These are phyloP conservation scores for Discostella stelligeroides DNA, from an alignment of 108 stramenopile genomes.

Conservation along the genomic window DNA sequence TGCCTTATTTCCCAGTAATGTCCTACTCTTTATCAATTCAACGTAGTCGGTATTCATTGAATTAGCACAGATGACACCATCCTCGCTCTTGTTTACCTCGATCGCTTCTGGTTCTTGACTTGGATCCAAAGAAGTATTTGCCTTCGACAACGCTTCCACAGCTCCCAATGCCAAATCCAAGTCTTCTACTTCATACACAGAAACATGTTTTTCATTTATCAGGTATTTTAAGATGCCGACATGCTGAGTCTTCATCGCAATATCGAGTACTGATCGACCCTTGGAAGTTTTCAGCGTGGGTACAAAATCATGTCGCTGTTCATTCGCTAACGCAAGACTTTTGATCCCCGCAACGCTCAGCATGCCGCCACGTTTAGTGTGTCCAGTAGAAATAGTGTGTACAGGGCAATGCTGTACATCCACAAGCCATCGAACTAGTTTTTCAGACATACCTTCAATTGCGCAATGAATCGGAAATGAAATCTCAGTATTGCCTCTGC, in stretches of 20 bases:
- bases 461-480: slow-evolving; percentile 85
- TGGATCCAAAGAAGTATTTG: not conserved
- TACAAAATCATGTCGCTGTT: slow-evolving; percentile 50
- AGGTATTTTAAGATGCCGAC: slow-evolving; percentile 75
- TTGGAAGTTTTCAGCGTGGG: slow-evolving; percentile 65
- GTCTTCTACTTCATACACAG: slow-evolving; percentile 72
- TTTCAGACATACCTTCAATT: slow-evolving; percentile 71
- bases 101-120: not conserved
- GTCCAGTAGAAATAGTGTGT: slow-evolving; percentile 52
- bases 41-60: not conserved
- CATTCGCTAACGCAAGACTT: slow-evolving; percentile 1
- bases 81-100: not conserved
- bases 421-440: slow-evolving; percentile 79
- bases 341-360: slow-evolving; percentile 8
- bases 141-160: slow-evolving; percentile 58
- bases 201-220: slow-evolving; percentile 67
- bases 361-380: slow-evolving; percentile 32
- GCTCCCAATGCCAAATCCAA: slow-evolving; percentile 61
- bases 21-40: not conserved
- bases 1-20: not conserved
- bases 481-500: slow-evolving; percentile 52
- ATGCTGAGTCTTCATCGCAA: slow-evolving; percentile 68
- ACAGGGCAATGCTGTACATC: slow-evolving; percentile 84
- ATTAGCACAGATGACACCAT: not conserved
- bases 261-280: slow-evolving; percentile 69